Evolutionary conservation across 331 rosid genomes (phyloP).

Genomic region (Stylosanthes scabra): DNA sequence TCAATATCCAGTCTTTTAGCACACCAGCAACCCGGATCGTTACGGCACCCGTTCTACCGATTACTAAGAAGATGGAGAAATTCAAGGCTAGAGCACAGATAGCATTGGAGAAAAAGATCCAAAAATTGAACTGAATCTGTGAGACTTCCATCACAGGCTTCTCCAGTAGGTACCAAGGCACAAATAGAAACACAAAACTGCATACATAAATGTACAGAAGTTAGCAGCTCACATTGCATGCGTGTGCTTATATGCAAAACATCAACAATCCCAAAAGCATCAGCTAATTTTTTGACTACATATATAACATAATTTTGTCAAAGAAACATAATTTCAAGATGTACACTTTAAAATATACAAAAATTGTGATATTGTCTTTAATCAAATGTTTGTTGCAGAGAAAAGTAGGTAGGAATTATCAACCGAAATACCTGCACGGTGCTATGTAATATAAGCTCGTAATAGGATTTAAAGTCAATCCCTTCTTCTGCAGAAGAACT

Average conservation of each 20-base stretch:
- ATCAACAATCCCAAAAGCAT: background rate
- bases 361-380: background rate
- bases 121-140: conserved; percentile 80
- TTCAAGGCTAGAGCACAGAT: conserved; percentile 91
- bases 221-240: conserved; percentile 36
- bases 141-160: conserved; percentile 76
- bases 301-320: conserved; percentile 16
- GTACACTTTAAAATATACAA: background rate
- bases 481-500: conserved; percentile 93
- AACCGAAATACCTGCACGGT: conserved; percentile 80
- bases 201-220: conserved; percentile 34
- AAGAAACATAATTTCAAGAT: background rate
- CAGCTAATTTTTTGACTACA: conserved; percentile 1
- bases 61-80: conserved; percentile 90
- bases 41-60: conserved; percentile 96
- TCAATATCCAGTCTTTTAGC: conserved; percentile 92
- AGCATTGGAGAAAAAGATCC: conserved; percentile 93
- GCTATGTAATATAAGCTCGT: conserved; percentile 93
- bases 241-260: background rate
- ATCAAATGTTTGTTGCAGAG: background rate
- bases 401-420: conserved; percentile 24
- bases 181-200: conserved; percentile 85
- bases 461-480: conserved; percentile 81
- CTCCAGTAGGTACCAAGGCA: conserved; percentile 87
- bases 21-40: conserved; percentile 94